phyloP scores from a whole-genome alignment of 129 eudicot species.

The Lonicera japonica region DNA sequence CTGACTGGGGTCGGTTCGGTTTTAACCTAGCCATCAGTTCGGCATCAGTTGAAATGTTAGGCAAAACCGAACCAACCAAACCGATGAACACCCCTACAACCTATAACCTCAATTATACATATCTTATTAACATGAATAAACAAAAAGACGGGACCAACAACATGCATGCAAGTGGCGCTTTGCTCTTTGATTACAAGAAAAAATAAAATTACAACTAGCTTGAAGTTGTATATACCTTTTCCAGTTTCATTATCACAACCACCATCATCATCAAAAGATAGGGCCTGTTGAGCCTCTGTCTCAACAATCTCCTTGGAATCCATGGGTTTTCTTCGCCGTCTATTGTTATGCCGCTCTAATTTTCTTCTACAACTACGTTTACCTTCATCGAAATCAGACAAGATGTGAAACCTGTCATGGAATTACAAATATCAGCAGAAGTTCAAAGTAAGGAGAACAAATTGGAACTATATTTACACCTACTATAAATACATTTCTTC shows the following conservation, averaged over 20 bases:
- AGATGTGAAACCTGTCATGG: constrained; percentile 73
- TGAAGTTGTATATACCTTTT: constrained; percentile 45
- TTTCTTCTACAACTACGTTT: constrained; percentile 97
- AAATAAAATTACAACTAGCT: neutral
- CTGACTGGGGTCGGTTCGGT: too few species aligned
- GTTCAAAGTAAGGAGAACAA: neutral
- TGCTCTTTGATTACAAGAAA: neutral
- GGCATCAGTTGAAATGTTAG: too few species aligned
- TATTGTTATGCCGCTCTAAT: constrained; percentile 81
- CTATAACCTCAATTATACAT: neutral
- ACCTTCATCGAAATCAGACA: constrained; percentile 95
- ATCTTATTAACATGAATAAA: neutral
- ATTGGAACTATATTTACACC: neutral
- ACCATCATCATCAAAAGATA: constrained; percentile 38
- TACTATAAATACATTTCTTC: neutral
- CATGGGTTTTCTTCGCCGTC: constrained; percentile 73
- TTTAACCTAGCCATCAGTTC: too few species aligned
- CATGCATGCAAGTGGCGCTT: neutral
- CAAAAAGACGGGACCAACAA: neutral
- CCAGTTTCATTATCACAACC: constrained; percentile 50
- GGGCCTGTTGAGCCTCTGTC: constrained; percentile 29
- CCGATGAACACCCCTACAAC: too few species aligned
- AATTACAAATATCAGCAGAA: constrained; percentile 1
- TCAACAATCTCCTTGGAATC: constrained; percentile 46
- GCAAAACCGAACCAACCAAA: too few species aligned